Evolutionary conservation across 768 basidiomycete genomes (phyloP), one percentile per base, ranked within the genome.

Genomic region (Crassisporium funariophilum): DNA sequence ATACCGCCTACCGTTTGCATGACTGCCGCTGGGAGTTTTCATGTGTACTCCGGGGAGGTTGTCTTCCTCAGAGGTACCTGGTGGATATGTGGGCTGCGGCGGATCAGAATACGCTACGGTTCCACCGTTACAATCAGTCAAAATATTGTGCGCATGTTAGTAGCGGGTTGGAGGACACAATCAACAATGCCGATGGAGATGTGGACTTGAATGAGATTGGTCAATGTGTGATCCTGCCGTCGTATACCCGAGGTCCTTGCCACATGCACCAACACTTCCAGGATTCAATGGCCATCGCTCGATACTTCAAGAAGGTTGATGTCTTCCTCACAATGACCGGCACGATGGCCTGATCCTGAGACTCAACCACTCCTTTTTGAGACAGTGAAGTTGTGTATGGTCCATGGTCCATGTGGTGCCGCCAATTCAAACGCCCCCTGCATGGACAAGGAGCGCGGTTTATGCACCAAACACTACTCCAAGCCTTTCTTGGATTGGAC

Each of bases 251-350:
- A 10, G 41, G 58, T 45, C 41, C 46, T 10, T 29, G 51, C 2
- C 46, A 55, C n/a, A 59, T 59, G 58, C 40, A 57, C 11, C 58
- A 59, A 33, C 50, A 29, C 0, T 57, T 51, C 44, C 58, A 57
- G 44, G 56, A 59, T 57, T 55, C 15, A 43, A 46, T 41, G 69
- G 71, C 51, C 53, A 61, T 79, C 6, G 64, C 58, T 16, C 45
- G 65, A 0, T 48, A 61, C 31, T 72, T 52, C 39, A 46, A 43
- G 8, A 71, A 68, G 5, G 54, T 67, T 12, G 71, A 76, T 35
- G 49, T 77, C 3, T 79, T 80, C 33, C 44, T 79, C 0, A 79
- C 75, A 0, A 68, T 77, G 63, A 79, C 76, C 21, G 62, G 27
- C 13, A 7, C 7, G 13, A 29, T 29, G 27, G 27, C 27, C 27